A percentile compares a stretch with the other conserved stretches of the same genome.
These are phyloP conservation scores for Pezicula carpinea DNA, from an alignment of 2,329 filamentous ascomycete genomes.

Conservation along the genomic window DNA sequence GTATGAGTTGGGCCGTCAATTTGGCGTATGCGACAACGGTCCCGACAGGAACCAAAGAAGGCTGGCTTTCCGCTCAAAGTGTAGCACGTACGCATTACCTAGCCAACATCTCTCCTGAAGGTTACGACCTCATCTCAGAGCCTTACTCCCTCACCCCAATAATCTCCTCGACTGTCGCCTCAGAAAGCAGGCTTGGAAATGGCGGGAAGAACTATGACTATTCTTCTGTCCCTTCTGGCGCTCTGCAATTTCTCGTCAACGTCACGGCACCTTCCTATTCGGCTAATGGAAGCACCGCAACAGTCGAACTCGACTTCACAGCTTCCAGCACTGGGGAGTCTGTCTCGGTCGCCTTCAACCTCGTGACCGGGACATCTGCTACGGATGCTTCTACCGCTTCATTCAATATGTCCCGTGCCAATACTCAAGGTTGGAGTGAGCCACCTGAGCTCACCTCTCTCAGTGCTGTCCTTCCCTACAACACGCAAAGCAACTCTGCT, in stretches of 20 bases:
- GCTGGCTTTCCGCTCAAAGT: conserved; percentile 46
- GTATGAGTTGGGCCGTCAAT: conserved; percentile 50
- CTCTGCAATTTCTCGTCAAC: conserved; percentile 48
- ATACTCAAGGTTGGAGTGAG: conserved; percentile 33
- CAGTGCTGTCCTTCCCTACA: conserved; percentile 43
- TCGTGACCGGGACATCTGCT: conserved; percentile 15
- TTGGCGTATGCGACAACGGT: conserved; percentile 51
- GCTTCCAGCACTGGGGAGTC: conserved; percentile 42
- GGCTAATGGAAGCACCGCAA: conserved; percentile 5
- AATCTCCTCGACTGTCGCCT: conserved; percentile 37
- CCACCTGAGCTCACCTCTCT: conserved; percentile 42
- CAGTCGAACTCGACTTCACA: conserved; percentile 44
- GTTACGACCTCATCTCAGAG: conserved; percentile 44
- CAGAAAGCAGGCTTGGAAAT: conserved; percentile 39
- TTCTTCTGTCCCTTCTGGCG: conserved; percentile 40
- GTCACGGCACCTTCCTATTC: conserved; percentile 32
- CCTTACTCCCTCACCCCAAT: conserved; percentile 43
- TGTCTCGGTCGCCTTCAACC: conserved; percentile 40
- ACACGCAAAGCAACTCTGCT: neutral
- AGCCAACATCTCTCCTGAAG: conserved; percentile 41
- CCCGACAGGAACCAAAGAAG: conserved; percentile 41
- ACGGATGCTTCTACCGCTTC: conserved; percentile 34
- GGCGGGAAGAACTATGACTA: conserved; percentile 44
- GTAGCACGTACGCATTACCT: conserved; percentile 46
- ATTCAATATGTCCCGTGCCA: conserved; percentile 44